Percentiles rank a stretch among this genome's conserved stretches.
These are phyloP conservation scores for grape (Vitis vinifera) DNA, from an alignment of 164 flowering plant species.

Conservation along the genomic window DNA sequence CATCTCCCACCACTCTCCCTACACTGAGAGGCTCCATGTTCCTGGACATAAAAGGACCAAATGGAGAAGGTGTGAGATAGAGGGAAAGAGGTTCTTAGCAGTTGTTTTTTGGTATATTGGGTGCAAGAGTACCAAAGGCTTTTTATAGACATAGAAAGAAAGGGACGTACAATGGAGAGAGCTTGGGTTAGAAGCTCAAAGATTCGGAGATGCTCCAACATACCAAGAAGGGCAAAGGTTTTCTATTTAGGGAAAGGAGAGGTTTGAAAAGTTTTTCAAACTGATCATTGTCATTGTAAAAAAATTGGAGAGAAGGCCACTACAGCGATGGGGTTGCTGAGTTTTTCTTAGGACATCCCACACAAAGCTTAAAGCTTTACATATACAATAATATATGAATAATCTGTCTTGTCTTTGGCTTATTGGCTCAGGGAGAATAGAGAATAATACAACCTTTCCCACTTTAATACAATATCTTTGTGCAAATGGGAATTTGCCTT, in stretches of 20 bases:
- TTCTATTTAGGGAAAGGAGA: slow-evolving; percentile 15
- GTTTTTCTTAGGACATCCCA: not conserved
- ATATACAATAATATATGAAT: not conserved
- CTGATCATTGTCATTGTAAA: not conserved
- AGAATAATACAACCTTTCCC: slow-evolving; percentile 28
- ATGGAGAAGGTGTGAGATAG: slow-evolving; percentile 2
- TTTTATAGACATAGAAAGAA: slow-evolving; percentile 34
- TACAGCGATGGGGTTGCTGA: slow-evolving; percentile 4
- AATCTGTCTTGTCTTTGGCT: slow-evolving; percentile 24
- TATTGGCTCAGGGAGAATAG: slow-evolving; percentile 29
- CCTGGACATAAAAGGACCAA: slow-evolving; percentile 31
- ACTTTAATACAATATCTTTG: slow-evolving; percentile 33
- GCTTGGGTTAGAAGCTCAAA: slow-evolving; percentile 19
- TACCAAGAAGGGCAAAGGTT: not conserved
- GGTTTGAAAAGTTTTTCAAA: slow-evolving; percentile 4
- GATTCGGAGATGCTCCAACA: slow-evolving; percentile 12
- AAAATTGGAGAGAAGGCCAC: not conserved
- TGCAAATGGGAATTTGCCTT: slow-evolving; percentile 46
- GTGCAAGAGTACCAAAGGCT: not conserved
- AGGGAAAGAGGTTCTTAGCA: not conserved
- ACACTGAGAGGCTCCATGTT: slow-evolving; percentile 42
- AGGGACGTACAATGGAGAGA: not conserved
- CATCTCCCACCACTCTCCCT: slow-evolving; percentile 76
- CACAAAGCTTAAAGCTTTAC: not conserved
- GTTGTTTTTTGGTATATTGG: not conserved